Evolutionary conservation across 768 basidiomycete species (phyloP).

Genomic region (Lactifluus pinguis): DNA sequence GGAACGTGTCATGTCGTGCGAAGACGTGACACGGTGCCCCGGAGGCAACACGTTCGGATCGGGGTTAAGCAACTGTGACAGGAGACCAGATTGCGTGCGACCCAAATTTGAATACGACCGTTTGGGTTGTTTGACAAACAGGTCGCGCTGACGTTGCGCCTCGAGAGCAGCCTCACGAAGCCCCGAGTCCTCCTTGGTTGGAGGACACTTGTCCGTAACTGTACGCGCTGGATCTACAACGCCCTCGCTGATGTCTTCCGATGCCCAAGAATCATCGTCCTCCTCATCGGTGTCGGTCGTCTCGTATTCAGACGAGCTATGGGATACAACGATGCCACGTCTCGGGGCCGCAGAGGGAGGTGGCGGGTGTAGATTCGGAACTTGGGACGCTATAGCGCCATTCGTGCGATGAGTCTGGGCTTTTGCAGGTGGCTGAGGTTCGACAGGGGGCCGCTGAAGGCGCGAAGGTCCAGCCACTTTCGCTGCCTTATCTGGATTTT

Average conservation of each 20-base stretch:
- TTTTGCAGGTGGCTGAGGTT: conserved; percentile 2
- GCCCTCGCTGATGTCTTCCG: conserved; percentile 39
- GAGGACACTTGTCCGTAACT: conserved; percentile 17
- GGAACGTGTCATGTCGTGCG: conserved; percentile 40
- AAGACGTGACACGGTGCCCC: conserved; percentile 43
- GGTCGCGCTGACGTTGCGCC: conserved; percentile 53
- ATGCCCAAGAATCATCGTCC: conserved; percentile 49
- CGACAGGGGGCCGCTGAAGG: conserved; percentile 6
- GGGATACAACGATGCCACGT: conserved; percentile 37
- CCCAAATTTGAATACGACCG: conserved; percentile 53
- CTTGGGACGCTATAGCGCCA: background rate
- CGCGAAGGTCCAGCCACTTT: conserved; percentile 10
- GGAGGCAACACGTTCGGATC: conserved; percentile 51
- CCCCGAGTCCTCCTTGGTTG: conserved; percentile 22
- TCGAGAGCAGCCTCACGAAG: conserved; percentile 51
- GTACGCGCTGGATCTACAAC: conserved; percentile 20
- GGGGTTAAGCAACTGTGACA: conserved; percentile 66
- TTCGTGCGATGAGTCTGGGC: conserved; percentile 17
- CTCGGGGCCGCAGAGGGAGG: conserved; percentile 4
- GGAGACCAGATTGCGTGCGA: conserved; percentile 45
- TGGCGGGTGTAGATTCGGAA: background rate
- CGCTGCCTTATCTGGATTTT: background rate
- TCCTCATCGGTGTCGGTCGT: conserved; percentile 43
- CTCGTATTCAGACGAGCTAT: conserved; percentile 40
- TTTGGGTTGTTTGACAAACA: conserved; percentile 65